Conservation (phyloP, 495 filamentous ascomycete genomes). For the Neurospora tetrasperma region DNA sequence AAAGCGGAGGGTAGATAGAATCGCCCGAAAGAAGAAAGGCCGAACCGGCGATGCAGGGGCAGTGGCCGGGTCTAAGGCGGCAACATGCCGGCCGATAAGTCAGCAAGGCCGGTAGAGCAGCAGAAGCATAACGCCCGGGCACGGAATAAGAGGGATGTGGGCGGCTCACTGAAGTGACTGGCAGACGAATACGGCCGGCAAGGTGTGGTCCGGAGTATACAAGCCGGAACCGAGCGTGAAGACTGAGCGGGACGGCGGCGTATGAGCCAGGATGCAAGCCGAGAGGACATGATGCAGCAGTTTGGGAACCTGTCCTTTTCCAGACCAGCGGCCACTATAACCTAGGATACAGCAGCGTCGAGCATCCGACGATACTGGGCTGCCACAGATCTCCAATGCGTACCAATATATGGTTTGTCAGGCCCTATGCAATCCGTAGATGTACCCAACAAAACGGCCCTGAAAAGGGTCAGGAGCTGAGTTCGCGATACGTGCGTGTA, state of each 20-base stretch:
- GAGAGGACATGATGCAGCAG: constrained; percentile 10
- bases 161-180: not conserved
- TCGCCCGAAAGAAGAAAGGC: constrained; percentile 17
- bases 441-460: not conserved
- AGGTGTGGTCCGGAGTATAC: constrained; percentile 2
- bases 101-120: not conserved
- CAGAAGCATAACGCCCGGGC: not conserved
- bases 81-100: not conserved
- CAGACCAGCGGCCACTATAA: not conserved
- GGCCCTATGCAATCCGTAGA: not conserved
- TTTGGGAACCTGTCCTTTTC: not conserved
- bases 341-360: not conserved
- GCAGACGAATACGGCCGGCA: not conserved
- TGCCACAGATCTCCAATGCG: not conserved
- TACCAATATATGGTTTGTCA: not conserved
- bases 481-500: not conserved
- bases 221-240: constrained; percentile 2
- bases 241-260: constrained; percentile 6
- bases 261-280: constrained; percentile 5
- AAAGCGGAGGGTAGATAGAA: constrained; percentile 14
- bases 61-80: not conserved
- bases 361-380: not conserved
- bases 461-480: not conserved
- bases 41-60: not conserved
- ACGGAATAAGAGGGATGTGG: not conserved